These are phyloP conservation scores for Taphrina deformans DNA, from an alignment of 1,139 yeast genomes.

Conservation along the genomic window DNA sequence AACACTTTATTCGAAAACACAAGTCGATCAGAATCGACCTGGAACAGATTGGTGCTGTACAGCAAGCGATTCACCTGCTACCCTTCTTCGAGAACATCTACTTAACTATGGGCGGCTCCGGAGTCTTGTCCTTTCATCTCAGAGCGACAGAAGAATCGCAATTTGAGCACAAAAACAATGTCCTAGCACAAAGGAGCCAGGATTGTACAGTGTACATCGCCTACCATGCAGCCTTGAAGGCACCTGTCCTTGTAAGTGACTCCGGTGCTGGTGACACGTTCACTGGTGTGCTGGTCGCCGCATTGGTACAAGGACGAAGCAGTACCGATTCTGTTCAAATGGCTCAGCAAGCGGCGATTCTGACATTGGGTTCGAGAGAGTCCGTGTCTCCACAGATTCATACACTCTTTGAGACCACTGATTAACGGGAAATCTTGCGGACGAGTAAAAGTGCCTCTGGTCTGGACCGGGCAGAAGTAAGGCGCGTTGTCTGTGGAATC, in stretches of 20 bases:
- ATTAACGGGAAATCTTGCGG: no score
- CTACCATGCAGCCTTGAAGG: conserved; percentile 51
- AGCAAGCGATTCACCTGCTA: conserved; percentile 66
- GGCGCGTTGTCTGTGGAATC: no score
- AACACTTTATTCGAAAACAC: conserved; percentile 41
- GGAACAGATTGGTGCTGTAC: conserved; percentile 57
- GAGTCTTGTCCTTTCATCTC: conserved; percentile 57
- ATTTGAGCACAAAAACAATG: conserved; percentile 22
- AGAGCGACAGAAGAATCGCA: conserved; percentile 35
- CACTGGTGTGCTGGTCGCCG: conserved; percentile 53
- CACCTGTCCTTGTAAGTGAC: conserved; percentile 49
- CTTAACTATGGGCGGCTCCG: conserved; percentile 67
- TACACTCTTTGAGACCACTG: neutral
- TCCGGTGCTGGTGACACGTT: conserved; percentile 73
- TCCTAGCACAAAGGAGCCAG: conserved; percentile 32
- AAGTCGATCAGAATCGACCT: conserved; percentile 43
- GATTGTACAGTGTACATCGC: conserved; percentile 59
- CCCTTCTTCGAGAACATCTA: conserved; percentile 72
- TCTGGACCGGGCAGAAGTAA: no score
- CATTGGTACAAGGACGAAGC: conserved; percentile 41
- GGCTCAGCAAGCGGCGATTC: conserved; percentile 26
- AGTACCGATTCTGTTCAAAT: neutral
- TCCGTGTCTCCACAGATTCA: neutral
- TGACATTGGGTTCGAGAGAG: neutral
- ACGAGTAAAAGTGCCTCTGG: neutral